These are phyloP conservation scores for Penicillium pancosmium DNA, from an alignment of 495 filamentous ascomycete species.

Conservation along the genomic window DNA sequence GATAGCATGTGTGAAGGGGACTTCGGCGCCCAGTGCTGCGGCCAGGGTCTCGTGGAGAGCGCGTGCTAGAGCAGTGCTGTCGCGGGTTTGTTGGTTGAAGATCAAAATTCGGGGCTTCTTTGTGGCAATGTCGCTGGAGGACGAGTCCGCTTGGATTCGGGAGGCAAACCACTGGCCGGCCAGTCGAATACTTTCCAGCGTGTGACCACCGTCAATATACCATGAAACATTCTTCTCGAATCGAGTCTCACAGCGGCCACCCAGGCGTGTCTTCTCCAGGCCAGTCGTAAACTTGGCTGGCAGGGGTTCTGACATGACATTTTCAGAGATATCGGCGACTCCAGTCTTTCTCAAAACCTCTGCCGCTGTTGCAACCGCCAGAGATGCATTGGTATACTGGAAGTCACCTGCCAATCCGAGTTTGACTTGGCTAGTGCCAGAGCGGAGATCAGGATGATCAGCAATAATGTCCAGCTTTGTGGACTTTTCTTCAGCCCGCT, in stretches of 20 bases:
- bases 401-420: conserved; percentile 80
- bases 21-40: conserved; percentile 51
- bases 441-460: conserved; percentile 62
- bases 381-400: conserved; percentile 82
- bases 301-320: conserved; percentile 51
- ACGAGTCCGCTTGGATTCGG: conserved; percentile 52
- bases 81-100: conserved; percentile 94
- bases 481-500: conserved; percentile 70
- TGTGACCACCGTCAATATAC: conserved; percentile 94
- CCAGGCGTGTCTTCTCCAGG: conserved; percentile 72
- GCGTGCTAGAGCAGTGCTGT: conserved; percentile 65
- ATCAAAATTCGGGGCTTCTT: conserved; percentile 67
- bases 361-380: conserved; percentile 77
- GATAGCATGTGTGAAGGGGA: conserved; percentile 75
- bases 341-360: conserved; percentile 54
- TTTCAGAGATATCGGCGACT: conserved; percentile 46
- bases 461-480: conserved; percentile 62
- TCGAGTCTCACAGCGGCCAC: conserved; percentile 82
- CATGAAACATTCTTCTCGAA: conserved; percentile 69
- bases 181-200: conserved; percentile 79
- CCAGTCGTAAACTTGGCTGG: conserved; percentile 72
- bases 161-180: conserved; percentile 80
- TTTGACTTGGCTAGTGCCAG: conserved; percentile 51
- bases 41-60: conserved; percentile 69
- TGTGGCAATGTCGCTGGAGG: conserved; percentile 40